Percentiles rank a stretch among this genome's conserved stretches.
Evolutionary conservation across 768 basidiomycete species (phyloP).

Genomic region (Agaricus bisporus): DNA sequence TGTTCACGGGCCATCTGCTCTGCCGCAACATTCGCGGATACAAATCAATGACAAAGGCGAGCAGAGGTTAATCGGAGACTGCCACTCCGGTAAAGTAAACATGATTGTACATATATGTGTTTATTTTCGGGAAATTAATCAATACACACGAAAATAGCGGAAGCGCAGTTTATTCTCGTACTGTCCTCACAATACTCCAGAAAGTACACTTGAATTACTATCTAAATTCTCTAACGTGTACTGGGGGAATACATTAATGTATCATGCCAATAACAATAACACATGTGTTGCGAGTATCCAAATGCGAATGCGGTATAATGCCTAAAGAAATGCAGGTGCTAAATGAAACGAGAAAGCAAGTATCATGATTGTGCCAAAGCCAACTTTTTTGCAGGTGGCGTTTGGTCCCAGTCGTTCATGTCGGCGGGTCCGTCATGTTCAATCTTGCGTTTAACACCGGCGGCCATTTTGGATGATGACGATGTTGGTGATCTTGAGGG

Average conservation of each 20-base stretch:
- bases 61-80: neutral
- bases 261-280: conserved; percentile 9
- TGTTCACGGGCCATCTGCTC: neutral
- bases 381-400: conserved; percentile 65
- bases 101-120: too few species aligned
- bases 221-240: conserved; percentile 8
- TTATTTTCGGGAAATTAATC: too few species aligned
- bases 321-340: neutral
- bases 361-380: conserved; percentile 31
- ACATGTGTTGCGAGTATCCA: conserved; percentile 8
- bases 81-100: neutral
- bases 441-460: conserved; percentile 74
- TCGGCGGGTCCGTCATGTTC: conserved; percentile 27
- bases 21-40: neutral
- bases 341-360: neutral
- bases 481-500: conserved; percentile 34
- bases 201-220: neutral
- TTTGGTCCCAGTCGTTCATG: conserved; percentile 36
- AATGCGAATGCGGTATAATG: conserved; percentile 6
- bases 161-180: too few species aligned
- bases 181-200: neutral
- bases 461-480: conserved; percentile 45
- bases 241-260: conserved; percentile 6
- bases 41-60: neutral
- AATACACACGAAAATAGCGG: neutral